phyloP scores from a whole-genome alignment of 2,329 filamentous ascomycete species.

The Sphaerulina vaccinii region DNA sequence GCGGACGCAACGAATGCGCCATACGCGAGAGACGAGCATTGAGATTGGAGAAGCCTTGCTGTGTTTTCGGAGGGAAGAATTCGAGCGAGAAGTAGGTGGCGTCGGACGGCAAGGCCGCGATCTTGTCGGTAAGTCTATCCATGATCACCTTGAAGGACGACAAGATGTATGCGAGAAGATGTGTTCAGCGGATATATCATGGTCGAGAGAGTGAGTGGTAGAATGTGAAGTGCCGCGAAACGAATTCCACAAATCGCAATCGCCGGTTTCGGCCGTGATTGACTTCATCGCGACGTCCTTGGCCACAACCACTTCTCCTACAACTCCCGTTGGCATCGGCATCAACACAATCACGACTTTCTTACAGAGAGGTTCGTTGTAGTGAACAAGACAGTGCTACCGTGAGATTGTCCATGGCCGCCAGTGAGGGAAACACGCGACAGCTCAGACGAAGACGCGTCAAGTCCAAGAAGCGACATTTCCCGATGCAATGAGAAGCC shows the following conservation, averaged over 20 bases:
- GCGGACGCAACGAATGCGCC: conserved; percentile 82
- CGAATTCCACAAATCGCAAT: not conserved
- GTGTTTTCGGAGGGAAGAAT: conserved; percentile 98
- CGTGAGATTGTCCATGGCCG: too few species aligned
- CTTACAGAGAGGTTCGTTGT: too few species aligned
- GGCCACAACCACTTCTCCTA: too few species aligned
- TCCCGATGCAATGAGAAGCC: too few species aligned
- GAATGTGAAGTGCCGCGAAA: conserved; percentile 14
- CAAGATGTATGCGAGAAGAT: conserved; percentile 8
- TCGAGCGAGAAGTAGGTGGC: conserved; percentile 92
- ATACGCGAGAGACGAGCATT: conserved; percentile 91
- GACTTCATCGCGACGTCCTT: too few species aligned
- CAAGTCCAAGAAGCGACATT: too few species aligned
- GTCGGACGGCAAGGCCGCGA: conserved; percentile 79
- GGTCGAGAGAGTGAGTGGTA: not conserved
- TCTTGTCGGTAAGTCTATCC: conserved; percentile 72
- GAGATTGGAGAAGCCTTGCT: conserved; percentile 92
- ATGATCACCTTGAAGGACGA: conserved; percentile 45
- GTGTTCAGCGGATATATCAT: conserved; percentile 13
- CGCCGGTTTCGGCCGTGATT: not conserved
- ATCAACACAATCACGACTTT: too few species aligned
- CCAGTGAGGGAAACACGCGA: too few species aligned
- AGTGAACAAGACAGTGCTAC: too few species aligned
- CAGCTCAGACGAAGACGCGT: too few species aligned
- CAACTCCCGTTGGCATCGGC: too few species aligned